Base-by-base conservation (phyloP, 768 basidiomycete genomes). In the Suillus tomentosus region DNA sequence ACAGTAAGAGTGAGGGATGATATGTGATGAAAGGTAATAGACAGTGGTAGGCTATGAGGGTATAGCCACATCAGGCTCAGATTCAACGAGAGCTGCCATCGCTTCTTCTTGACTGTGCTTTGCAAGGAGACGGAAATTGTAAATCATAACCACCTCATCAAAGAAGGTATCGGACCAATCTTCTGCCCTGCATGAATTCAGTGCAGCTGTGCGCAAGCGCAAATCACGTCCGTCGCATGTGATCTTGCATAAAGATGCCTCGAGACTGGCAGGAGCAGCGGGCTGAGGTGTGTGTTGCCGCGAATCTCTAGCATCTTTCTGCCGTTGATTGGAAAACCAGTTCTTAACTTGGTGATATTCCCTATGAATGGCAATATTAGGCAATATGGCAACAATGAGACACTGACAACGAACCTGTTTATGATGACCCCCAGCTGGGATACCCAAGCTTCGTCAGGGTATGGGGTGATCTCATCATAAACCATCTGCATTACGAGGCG, bases 271-370 rank as follows among this genome's bases (percentile, higher is more conserved):
- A 71, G 76, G 62, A 47, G 69, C 60, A n/a, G 74, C 67, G 63
- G 73, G 73, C 36, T 76, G 74, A 37, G 75, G 76, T 10, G 74
- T 76, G 53, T 77, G 76, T 13, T 66, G 67, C 19, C 75, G 76
- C 0, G 75, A 76, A 62, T 76, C 75, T 13, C 75, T 76, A 39
- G 80, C 74, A 62, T 79, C 79, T 66, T 82, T 79, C 63, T 82
- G 87, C 50, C 87, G 80, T 73, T 86, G 82, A 72, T 88, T 88
- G 5, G 85, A 85, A 65, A 88, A 88, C 86, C 87, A 88, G 66
- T 87, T 87, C 74, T 85, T 86, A 62, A 87, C 81, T 73, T 87
- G 86, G 68, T 82, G 82, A 69, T 84, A 85, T 56, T 85, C 81
- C 67, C 85, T 86, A 71, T 56, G 40, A 40, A 56, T 2, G 27